Evolutionary conservation across 352 stramenopile genomes (phyloP).

Genomic region (Phytophthora pinifolia): DNA sequence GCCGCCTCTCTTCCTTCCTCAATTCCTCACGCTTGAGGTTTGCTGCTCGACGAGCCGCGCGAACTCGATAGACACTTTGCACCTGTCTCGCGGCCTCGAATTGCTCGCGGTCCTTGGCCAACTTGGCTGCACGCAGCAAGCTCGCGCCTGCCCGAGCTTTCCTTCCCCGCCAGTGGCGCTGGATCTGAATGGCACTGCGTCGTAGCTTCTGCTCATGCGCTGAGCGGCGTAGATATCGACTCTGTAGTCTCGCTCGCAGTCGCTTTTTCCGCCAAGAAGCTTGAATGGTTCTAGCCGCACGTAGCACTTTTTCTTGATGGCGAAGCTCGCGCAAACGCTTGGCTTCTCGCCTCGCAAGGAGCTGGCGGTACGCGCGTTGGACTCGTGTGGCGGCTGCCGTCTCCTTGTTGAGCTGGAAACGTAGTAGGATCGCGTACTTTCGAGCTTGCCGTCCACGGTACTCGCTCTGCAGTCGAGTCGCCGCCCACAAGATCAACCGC

Average conservation of each 20-base stretch:
- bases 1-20: slow-evolving; percentile 22
- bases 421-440: slow-evolving; percentile 39
- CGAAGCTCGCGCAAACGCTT: slow-evolving; percentile 18
- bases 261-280: slow-evolving; percentile 45
- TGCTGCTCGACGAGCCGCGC: slow-evolving; percentile 41
- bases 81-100: slow-evolving; percentile 57
- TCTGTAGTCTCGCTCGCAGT: slow-evolving; percentile 32
- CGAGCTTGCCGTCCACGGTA: slow-evolving; percentile 64
- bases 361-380: slow-evolving; percentile 42
- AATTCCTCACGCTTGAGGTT: slow-evolving; percentile 40
- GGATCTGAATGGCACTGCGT: slow-evolving; percentile 54
- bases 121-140: slow-evolving; percentile 33
- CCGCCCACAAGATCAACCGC: slow-evolving; percentile 50
- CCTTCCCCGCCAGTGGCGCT: slow-evolving; percentile 74
- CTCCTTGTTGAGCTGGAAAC: slow-evolving; percentile 55
- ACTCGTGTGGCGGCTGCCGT: slow-evolving; percentile 57
- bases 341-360: slow-evolving; percentile 17
- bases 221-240: slow-evolving; percentile 20
- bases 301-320: slow-evolving; percentile 20
- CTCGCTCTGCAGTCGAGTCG: slow-evolving; percentile 60
- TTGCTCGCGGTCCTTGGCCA: slow-evolving; percentile 32
- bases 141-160: slow-evolving; percentile 31
- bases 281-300: slow-evolving; percentile 41
- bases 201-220: slow-evolving; percentile 27
- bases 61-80: slow-evolving; percentile 56